Conservation (phyloP, 345 rosid species). For the Arabis hirsuta region DNA sequence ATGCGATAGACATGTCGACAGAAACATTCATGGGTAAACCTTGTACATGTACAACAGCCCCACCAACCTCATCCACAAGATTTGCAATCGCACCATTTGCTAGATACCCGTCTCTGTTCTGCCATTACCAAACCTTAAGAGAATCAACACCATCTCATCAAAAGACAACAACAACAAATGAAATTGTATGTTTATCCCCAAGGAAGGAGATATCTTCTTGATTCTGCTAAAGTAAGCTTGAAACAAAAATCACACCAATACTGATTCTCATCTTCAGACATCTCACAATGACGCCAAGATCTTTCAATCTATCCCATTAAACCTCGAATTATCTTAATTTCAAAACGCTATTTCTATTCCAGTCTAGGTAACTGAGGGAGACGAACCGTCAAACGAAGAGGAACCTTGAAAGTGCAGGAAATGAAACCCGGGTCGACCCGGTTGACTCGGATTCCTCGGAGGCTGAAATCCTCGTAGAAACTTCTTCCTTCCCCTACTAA, state of each 20-base stretch:
- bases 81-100: conserved; percentile 83
- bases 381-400: conserved; percentile 80
- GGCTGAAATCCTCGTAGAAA: conserved; percentile 65
- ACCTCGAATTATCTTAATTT: too few relatives aligned
- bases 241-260: neutral
- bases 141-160: neutral
- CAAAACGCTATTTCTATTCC: too few relatives aligned
- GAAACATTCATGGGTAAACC: conserved; percentile 63
- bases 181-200: neutral
- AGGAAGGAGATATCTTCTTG: neutral
- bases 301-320: neutral
- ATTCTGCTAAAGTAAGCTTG: neutral
- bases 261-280: conserved; percentile 13
- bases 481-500: conserved; percentile 44
- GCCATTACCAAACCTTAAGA: conserved; percentile 33
- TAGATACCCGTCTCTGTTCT: conserved; percentile 76
- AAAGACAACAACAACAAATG: too few relatives aligned
- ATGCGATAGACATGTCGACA: conserved; percentile 85
- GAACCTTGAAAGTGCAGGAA: conserved; percentile 78
- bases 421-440: conserved; percentile 73
- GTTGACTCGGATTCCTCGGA: conserved; percentile 78
- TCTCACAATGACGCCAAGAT: neutral
- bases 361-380: neutral
- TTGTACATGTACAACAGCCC: conserved; percentile 53
- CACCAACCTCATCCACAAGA: conserved; percentile 91